Base-by-base conservation (phyloP, 441 rosid genomes). In the Theobroma grandiflorum region DNA sequence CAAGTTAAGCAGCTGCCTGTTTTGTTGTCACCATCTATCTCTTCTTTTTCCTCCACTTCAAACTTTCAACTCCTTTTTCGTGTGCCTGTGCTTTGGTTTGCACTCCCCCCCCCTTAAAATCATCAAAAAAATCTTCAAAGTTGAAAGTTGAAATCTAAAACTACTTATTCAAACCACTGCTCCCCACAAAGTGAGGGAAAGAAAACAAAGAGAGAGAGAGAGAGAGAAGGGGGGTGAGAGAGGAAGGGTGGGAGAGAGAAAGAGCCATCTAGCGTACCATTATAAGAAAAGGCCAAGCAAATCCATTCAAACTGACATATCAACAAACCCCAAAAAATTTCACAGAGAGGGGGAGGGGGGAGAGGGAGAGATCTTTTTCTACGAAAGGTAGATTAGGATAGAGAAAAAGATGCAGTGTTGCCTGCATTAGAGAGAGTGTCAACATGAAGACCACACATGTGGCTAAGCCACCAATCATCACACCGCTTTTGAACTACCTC, bases 271-370 rank as follows among this genome's bases (percentile, higher is more conserved):
- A 84, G 65, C 37, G 67, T 10, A 76, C 58, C 79, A 74, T 82
- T 45, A 66, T 77, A 81, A 74, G 85, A 77, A 86, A 79, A 84
- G 43, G 78, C 85, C 87, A 84, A 83, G 76, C 78, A 79, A 79
- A 76, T 84, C 82, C 82, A 82, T 81, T 83, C 82, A 88, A 78
- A 74, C 89, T 85, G 86, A 81, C 89, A 85, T 67, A 33, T 80
- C 79, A 42, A 59, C 82, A 78, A 81, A 63, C 81, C 87, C 88
- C 61, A 78, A 71, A 77, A 82, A 78, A 73, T n/a, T 72, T 65
- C 53, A 52, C 37, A 68, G 15, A 65, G 76, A 65, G 64, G 40
- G 66, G 78, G 52, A 57, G 75, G 67, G 78, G 78, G 66, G 57
- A 40, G 55, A 16, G 43, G 55, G 58, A 18, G 59, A 11, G 18